These are phyloP conservation scores for Phaeolepiota aurea DNA, from an alignment of 768 basidiomycete species.

Conservation along the genomic window DNA sequence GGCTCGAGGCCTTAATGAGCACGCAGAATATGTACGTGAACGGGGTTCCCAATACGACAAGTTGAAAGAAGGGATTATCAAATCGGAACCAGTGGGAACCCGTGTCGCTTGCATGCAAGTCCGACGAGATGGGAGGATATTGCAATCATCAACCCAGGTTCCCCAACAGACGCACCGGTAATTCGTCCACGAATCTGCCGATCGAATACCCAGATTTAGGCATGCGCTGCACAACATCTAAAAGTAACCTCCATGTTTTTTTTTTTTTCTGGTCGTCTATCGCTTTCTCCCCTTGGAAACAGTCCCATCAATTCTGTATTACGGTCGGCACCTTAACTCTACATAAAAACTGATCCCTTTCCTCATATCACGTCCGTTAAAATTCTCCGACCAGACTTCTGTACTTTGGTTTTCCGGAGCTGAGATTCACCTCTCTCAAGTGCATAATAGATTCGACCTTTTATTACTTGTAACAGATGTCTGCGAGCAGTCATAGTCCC, in stretches of 20 bases:
- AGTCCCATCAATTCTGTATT: constrained; percentile 14
- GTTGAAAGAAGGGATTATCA: too few relatives aligned
- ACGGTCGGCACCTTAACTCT: constrained; percentile 24
- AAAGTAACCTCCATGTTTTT: neutral
- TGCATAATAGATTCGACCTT: too few relatives aligned
- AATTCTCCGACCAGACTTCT: constrained; percentile 25
- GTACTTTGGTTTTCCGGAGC: too few relatives aligned
- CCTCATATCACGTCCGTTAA: constrained; percentile 25
- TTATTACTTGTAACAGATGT: too few relatives aligned
- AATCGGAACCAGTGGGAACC: constrained; percentile 22
- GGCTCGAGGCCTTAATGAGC: too few relatives aligned
- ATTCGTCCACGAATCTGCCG: constrained; percentile 26
- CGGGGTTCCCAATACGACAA: too few relatives aligned
- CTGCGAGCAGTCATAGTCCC: constrained; percentile 23
- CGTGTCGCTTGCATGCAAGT: constrained; percentile 28
- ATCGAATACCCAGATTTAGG: constrained; percentile 20
- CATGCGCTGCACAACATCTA: constrained; percentile 12
- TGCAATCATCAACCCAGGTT: constrained; percentile 7
- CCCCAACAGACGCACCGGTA: constrained; percentile 6
- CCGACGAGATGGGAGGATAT: constrained; percentile 31
- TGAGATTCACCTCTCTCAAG: too few relatives aligned
- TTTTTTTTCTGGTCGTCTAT: constrained; percentile 5
- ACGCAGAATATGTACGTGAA: too few relatives aligned
- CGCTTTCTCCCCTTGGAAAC: constrained; percentile 36
- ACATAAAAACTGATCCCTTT: constrained; percentile 17